phyloP scores from a whole-genome alignment of 306 rosid species.

The Calophaca sinica region DNA sequence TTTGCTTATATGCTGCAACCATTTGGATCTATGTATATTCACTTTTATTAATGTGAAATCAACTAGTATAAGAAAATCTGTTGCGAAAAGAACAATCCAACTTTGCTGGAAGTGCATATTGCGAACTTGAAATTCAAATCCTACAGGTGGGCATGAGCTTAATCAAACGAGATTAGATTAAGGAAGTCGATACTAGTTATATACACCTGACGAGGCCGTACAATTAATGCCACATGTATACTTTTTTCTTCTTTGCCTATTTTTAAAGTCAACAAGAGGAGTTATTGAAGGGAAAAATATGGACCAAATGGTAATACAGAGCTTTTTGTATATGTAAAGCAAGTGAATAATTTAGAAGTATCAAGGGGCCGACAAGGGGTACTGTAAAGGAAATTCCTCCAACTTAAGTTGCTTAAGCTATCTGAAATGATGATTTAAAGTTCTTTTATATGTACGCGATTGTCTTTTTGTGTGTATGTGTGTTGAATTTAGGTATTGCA shows the following conservation, averaged over 20 bases:
- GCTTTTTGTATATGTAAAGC: constrained; percentile 7
- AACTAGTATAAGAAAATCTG: background rate
- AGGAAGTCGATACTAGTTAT: constrained; percentile 8
- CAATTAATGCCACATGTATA: background rate
- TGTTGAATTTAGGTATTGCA: background rate
- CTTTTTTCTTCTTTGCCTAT: background rate
- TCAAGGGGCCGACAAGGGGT: no score
- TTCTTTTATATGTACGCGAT: constrained; percentile 3
- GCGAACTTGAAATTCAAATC: background rate
- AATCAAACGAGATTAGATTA: background rate
- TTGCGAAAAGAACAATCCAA: background rate
- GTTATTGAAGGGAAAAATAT: background rate
- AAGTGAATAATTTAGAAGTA: background rate
- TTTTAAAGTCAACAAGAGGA: background rate
- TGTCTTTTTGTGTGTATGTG: constrained; percentile 1
- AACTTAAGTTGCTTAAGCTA: constrained; percentile 1
- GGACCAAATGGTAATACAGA: background rate
- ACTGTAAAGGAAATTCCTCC: background rate
- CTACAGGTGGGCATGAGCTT: background rate
- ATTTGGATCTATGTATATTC: constrained; percentile 1
- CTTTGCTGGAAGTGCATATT: constrained; percentile 17
- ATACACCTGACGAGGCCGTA: background rate
- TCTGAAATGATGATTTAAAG: constrained; percentile 20
- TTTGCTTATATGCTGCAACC: background rate
- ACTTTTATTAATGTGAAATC: background rate